Evolutionary conservation across 257 asterid species (phyloP), one percentile per base, ranked within the genome.

Genomic region (Solanum sitiens): DNA sequence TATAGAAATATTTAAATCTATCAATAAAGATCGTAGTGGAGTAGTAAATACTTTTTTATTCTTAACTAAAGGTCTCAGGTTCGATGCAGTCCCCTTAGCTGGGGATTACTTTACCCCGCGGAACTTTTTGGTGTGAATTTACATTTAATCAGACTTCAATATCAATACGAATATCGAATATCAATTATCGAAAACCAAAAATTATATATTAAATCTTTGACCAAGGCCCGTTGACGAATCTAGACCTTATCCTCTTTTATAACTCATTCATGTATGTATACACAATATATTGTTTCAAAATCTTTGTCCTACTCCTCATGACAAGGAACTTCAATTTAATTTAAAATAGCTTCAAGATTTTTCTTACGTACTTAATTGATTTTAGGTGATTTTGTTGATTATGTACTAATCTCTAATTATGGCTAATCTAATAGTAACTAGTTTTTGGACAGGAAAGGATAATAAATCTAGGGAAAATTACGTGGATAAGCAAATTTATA

Each of bases 191-290:
- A 1, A 53, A 2, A 53, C n/a, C 13, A 47, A 47, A 3, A 53
- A 53, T 16, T 0, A 16, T 18, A 14, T 77, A 77, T 14, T 14
- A 44, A 44, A 8, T 15, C 25, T 8, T 80, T 45, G 67, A 27
- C 85, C 27, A 80, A 44, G 67, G 68, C 44, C 42, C 44, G 85
- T 80, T 80, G 85, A 80, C 85, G 85, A 47, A 80, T 80, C 85
- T 9, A 80, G 68, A 80, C 85, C 85, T 50, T 9, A 47, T 80
- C 85, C 5, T 80, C 85, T 11, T 80, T 9, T 16, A 30, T 25
- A 44, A 44, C 37, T 47, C 42, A 80, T 47, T 80, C 85, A 80
- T 47, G 85, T 80, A 76, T 76, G 83, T 75, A 75, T 76, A 50
- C 83, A 40, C n/a, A 63, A 63, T 63, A 2, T 74, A 44, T 25